Conservation (phyloP, 2,329 filamentous ascomycete species). For the Hypocrella siamensis region DNA sequence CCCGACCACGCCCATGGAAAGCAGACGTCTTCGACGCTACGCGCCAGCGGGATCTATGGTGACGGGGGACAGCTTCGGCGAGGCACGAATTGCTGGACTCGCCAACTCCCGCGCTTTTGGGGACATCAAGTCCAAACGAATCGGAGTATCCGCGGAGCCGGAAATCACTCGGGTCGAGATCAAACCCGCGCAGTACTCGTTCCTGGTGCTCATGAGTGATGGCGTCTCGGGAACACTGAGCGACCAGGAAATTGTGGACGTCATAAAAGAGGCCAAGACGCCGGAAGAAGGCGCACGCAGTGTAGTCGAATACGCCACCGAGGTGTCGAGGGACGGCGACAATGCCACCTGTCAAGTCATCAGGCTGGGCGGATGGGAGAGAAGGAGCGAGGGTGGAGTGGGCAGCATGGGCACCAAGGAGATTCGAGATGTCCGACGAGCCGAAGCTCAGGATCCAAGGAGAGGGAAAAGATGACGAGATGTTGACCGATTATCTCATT, state of each 20-base stretch:
- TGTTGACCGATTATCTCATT: no score
- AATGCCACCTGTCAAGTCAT: slow-evolving; percentile 56
- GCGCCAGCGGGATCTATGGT: slow-evolving; percentile 63
- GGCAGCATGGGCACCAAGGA: slow-evolving; percentile 88
- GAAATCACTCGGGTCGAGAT: slow-evolving; percentile 72
- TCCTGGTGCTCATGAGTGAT: slow-evolving; percentile 77
- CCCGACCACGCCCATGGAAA: slow-evolving; percentile 73
- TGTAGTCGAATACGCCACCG: slow-evolving; percentile 76
- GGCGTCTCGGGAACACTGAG: slow-evolving; percentile 73
- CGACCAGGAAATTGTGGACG: slow-evolving; percentile 92
- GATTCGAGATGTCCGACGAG: slow-evolving; percentile 65
- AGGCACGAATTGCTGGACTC: slow-evolving; percentile 84
- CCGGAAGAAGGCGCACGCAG: slow-evolving; percentile 70
- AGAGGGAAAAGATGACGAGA: slow-evolving; percentile 43
- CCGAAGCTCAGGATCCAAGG: slow-evolving; percentile 71
- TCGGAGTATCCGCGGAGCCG: slow-evolving; percentile 88
- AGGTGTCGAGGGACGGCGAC: slow-evolving; percentile 55
- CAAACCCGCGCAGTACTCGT: slow-evolving; percentile 70
- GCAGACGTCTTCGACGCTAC: slow-evolving; percentile 69
- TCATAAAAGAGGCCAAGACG: slow-evolving; percentile 84
- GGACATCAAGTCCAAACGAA: slow-evolving; percentile 78
- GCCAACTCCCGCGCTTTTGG: slow-evolving; percentile 93
- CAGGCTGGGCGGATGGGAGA: slow-evolving; percentile 53
- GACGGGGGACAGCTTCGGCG: slow-evolving; percentile 81
- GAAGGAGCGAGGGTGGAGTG: slow-evolving; percentile 66